These are phyloP conservation scores for Phlebiopsis gigantea DNA, from an alignment of 768 basidiomycete genomes.

Conservation along the genomic window DNA sequence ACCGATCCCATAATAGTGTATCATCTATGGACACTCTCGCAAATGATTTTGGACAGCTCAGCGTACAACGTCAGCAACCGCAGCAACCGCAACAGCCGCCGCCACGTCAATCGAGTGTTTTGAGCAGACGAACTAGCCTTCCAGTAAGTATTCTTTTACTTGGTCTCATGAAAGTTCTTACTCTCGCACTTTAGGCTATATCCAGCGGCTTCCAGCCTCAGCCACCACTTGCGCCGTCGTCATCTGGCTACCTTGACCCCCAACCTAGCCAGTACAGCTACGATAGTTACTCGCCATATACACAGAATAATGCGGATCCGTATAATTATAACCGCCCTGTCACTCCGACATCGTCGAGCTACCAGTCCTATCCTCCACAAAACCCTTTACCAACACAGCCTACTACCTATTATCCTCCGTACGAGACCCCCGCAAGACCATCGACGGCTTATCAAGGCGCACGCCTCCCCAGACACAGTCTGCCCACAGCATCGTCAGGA, in stretches of 20 bases:
- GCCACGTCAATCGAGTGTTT: neutral
- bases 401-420: constrained; percentile 40
- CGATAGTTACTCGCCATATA: constrained; percentile 3
- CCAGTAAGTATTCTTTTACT: constrained; percentile 14
- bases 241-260: constrained; percentile 26
- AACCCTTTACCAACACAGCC: constrained; percentile 26
- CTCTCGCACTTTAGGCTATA: neutral
- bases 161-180: neutral
- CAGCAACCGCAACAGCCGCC: neutral
- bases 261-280: neutral
- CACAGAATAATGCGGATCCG: neutral
- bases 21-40: constrained; percentile 50
- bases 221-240: neutral
- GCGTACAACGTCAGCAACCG: constrained; percentile 30
- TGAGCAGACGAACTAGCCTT: constrained; percentile 16
- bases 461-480: constrained; percentile 57
- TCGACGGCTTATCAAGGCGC: constrained; percentile 29
- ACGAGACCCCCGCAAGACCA: constrained; percentile 35
- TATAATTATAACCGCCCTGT: constrained; percentile 11
- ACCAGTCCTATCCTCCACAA: constrained; percentile 12
- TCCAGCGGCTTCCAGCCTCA: constrained; percentile 5
- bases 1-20: constrained; percentile 26
- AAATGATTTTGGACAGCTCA: constrained; percentile 64
- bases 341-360: constrained; percentile 4
- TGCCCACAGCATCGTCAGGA: constrained; percentile 63